Conservation (phyloP, 78 protist species). For the Emiliania huxleyi region DNA sequence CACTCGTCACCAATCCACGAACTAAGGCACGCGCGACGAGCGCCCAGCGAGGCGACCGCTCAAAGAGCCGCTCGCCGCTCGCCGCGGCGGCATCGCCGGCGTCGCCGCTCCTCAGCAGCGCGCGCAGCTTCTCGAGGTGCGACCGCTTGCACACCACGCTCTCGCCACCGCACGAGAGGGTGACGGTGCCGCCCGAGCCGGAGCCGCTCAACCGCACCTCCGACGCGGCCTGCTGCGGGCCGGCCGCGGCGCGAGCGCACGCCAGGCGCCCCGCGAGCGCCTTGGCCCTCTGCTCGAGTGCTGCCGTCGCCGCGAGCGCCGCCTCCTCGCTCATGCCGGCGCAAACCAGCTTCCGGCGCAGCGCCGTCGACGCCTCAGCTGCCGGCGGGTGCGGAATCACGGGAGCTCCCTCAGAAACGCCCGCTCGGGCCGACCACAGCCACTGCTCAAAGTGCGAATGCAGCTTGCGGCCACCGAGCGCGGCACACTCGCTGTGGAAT, state of each 20-base stretch:
- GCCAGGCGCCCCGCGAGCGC: background rate
- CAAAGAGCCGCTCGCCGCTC: background rate
- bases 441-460: background rate
- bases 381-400: background rate
- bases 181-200: too few relatives aligned
- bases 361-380: background rate
- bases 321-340: too few relatives aligned
- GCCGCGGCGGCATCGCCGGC: background rate
- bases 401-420: background rate
- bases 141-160: background rate
- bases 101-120: too few relatives aligned
- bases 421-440: background rate
- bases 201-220: too few relatives aligned
- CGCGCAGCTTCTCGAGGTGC: background rate
- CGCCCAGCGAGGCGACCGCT: background rate
- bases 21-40: too few relatives aligned
- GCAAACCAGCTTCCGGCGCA: background rate
- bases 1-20: too few relatives aligned
- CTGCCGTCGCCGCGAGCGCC: too few relatives aligned
- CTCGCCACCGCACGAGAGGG: background rate
- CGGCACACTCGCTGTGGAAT: background rate
- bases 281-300: background rate
- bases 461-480: background rate
- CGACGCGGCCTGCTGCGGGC: background rate
- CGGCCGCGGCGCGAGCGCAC: background rate